These are phyloP conservation scores for Wickerhamiella kazuoi DNA, from an alignment of 805 yeast species.

Conservation along the genomic window DNA sequence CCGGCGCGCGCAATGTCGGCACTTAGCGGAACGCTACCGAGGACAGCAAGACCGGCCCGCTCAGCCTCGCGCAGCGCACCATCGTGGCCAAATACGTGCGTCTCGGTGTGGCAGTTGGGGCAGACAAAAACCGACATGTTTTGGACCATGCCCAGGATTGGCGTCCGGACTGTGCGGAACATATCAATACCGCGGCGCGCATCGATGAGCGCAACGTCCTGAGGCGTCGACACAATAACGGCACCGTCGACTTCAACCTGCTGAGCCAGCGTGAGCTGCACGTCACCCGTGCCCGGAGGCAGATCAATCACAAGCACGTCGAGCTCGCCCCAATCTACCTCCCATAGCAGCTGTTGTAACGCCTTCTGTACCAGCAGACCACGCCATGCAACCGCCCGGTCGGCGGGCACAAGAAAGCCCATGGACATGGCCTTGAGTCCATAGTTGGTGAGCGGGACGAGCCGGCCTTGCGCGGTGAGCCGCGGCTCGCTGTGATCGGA, in stretches of 20 bases:
- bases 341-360: slow-evolving; percentile 63
- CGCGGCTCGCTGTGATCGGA: slow-evolving; percentile 60
- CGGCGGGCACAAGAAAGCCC: slow-evolving; percentile 58
- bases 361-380: slow-evolving; percentile 82
- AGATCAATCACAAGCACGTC: slow-evolving; percentile 61
- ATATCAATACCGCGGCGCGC: slow-evolving; percentile 65
- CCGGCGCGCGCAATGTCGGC: slow-evolving; percentile 41
- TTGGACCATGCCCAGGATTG: slow-evolving; percentile 60
- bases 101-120: slow-evolving; percentile 56
- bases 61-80: slow-evolving; percentile 39
- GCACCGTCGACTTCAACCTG: slow-evolving; percentile 64
- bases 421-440: slow-evolving; percentile 77
- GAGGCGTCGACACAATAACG: slow-evolving; percentile 69
- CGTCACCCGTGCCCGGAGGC: slow-evolving; percentile 91
- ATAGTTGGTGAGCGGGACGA: slow-evolving; percentile 51
- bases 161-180: slow-evolving; percentile 56
- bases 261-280: slow-evolving; percentile 69
- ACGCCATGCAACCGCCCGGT: slow-evolving; percentile 63
- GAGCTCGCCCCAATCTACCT: slow-evolving; percentile 53
- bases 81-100: slow-evolving; percentile 56
- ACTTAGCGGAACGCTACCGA: slow-evolving; percentile 54
- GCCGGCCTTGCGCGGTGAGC: slow-evolving; percentile 31
- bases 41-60: slow-evolving; percentile 29
- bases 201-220: slow-evolving; percentile 66
- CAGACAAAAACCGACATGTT: slow-evolving; percentile 68